Evolutionary conservation across 2,329 filamentous ascomycete genomes (phyloP).

Genomic region (Colletotrichum cereale): DNA sequence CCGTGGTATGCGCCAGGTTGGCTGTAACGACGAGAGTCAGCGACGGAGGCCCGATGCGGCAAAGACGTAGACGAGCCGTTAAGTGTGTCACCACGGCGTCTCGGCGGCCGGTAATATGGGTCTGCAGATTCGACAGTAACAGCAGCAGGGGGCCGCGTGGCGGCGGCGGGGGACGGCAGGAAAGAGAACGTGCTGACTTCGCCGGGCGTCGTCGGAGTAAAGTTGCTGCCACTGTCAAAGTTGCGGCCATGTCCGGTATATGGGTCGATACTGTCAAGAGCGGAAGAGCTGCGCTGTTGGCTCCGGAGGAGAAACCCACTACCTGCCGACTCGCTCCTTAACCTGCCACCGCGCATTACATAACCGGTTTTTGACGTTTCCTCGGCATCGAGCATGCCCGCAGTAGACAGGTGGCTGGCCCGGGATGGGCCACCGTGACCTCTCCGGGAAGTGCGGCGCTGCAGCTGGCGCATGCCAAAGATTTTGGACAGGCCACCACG

Average conservation of each 20-base stretch:
- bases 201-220: conserved; percentile 79
- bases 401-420: conserved; percentile 85
- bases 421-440: conserved; percentile 70
- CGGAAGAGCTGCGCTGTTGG: conserved; percentile 67
- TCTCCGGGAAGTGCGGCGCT: conserved; percentile 75
- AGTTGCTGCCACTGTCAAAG: conserved; percentile 72
- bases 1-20: conserved; percentile 49
- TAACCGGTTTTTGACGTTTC: conserved; percentile 74
- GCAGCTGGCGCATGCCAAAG: conserved; percentile 91
- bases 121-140: conserved; percentile 69
- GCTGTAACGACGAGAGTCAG: conserved; percentile 54
- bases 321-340: conserved; percentile 72
- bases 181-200: conserved; percentile 81
- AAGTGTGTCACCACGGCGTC: conserved; percentile 75
- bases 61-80: conserved; percentile 52
- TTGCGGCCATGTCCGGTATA: conserved; percentile 60
- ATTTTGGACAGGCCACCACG: conserved; percentile 90
- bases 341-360: conserved; percentile 63
- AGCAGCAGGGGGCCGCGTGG: conserved; percentile 58
- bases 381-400: conserved; percentile 81
- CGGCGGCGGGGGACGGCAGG: conserved; percentile 67
- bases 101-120: conserved; percentile 90
- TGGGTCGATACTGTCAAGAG: conserved; percentile 63
- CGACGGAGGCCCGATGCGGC: conserved; percentile 46
- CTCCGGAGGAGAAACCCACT: conserved; percentile 60